Base-by-base conservation (phyloP, 2,329 filamentous ascomycete genomes). In the Arachnopeziza araneosa region DNA sequence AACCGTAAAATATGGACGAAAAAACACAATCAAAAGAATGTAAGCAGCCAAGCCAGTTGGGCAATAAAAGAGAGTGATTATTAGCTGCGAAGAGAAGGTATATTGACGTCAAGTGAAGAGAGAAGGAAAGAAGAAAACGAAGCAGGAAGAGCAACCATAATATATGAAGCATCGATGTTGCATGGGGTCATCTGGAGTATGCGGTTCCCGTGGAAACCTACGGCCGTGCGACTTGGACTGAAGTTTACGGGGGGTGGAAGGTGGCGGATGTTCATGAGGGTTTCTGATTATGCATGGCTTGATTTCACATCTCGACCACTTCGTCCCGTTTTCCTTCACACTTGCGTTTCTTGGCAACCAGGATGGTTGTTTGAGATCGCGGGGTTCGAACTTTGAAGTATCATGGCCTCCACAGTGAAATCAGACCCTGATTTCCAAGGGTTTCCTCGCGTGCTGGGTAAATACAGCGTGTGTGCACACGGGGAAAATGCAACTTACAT, bases 41-140 rank as follows among this genome's bases (percentile, higher is more conserved):
- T 74, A 79, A 74, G 75, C 75, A 77, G 76, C 79, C 78, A 79
- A 80, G 73, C 79, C 79, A 79, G 79, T 80, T 79, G 78, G 78
- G 71, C 67, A 70, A 71, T 76, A 72, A 79, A 79, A 73, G 76
- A 78, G 74, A 75, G 75, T 72, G 63, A 65, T 64, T 65, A 70
- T 71, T 70, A 72, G 70, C 71, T 72, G 71, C 71, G 67, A 64
- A 19, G 36, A 44, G 36, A 44, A 67, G 62, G 60, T 50, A 59
- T 62, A 65, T 73, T 65, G 67, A 70, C 69, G 67, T 70, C 67
- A 63, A 70, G 69, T 72, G 65, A 61, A 67, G 66, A 64, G 63
- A 61, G 36, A 65, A 68, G 62, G 64, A 63, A 61, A 69, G 61
- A 67, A 61, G 63, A 52, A 44, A 44, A 44, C 17, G 36, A 44